Evolutionary conservation across 148 eudicot genomes (phyloP), one percentile per base, ranked within the genome.

Genomic region (Silene latifolia): DNA sequence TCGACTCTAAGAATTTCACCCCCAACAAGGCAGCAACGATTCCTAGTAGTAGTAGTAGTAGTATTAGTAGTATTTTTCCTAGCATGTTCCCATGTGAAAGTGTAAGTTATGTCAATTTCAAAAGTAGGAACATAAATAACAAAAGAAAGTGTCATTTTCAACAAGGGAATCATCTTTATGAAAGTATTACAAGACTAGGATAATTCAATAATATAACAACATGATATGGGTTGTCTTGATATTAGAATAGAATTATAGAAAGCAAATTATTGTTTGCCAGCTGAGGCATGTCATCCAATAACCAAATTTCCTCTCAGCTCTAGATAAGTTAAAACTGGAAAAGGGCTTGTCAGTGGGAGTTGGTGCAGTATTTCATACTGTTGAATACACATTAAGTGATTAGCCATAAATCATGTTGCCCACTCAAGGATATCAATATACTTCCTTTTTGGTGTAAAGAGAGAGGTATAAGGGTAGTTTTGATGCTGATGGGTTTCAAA

Each of bases 91-190:
- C 5, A 32, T 32, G 35, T 24, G 29, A 62, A 62, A 18, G 13
- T 24, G 5, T 0, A 6, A 58, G 17, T 58, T 58, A 58, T 8
- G 17, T 58, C 62, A 58, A 58, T 9, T 24, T 15, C 21, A 58
- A 8, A 19, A 24, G 24, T 60, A 60, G 63, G 63, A 15, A 64
- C 8, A 9, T 12, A 66, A 17, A 17, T 27, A 29, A 29, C 21
- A 64, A 66, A 18, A 66, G 35, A 12, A 32, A 66, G 17, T 7
- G 42, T 63, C 14, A 27, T 70, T 80, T 69, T 44, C 0, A 27
- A 65, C 27, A 19, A 72, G 17, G 47, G 79, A 71, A 71, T 76
- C 76, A 71, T 80, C 72, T 75, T 75, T 73, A 39, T 42, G 53
- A 66, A 20, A 54, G 21, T 54, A 68, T 25, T 58, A 44, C 15